A percentile compares a stretch with the other conserved stretches of the same genome.
These are phyloP conservation scores for Phyllosticta capitalensis DNA, from an alignment of 2,329 filamentous ascomycete species.

Conservation along the genomic window DNA sequence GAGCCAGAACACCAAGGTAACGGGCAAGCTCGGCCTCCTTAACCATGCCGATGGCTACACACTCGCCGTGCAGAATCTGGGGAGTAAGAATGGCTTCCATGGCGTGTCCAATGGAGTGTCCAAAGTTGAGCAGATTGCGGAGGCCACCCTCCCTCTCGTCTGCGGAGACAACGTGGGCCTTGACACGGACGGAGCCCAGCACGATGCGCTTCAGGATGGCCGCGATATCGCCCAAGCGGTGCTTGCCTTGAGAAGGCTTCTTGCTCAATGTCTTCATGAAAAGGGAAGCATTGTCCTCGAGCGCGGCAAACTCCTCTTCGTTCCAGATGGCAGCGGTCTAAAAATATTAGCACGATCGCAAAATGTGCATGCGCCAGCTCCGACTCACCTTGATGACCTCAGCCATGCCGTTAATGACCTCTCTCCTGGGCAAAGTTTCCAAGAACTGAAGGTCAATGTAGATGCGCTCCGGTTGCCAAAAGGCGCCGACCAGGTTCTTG, in stretches of 20 bases:
- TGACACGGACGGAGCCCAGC: conserved; percentile 81
- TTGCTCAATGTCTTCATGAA: conserved; percentile 66
- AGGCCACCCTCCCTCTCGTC: conserved; percentile 93
- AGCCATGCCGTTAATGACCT: conserved; percentile 98
- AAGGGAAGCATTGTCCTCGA: conserved; percentile 70
- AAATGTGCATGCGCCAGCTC: background rate
- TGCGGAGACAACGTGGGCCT: conserved; percentile 86
- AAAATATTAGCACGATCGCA: conserved; percentile 12
- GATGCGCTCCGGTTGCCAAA: conserved; percentile 91
- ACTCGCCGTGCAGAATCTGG: conserved; percentile 90
- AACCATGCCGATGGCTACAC: conserved; percentile 95
- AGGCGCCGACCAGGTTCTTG: conserved; percentile 91
- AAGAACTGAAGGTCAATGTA: conserved; percentile 92
- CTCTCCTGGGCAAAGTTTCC: conserved; percentile 77
- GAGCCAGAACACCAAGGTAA: conserved; percentile 74
- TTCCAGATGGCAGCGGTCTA: conserved; percentile 92
- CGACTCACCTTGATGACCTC: conserved; percentile 69
- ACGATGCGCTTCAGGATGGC: conserved; percentile 54
- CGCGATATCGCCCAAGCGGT: conserved; percentile 58
- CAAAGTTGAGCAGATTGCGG: conserved; percentile 92
- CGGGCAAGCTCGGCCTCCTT: conserved; percentile 92
- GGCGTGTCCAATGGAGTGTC: conserved; percentile 94
- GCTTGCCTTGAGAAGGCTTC: conserved; percentile 45
- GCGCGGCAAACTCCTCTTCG: conserved; percentile 70
- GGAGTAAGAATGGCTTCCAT: conserved; percentile 93